A percentile compares a stretch with the other conserved stretches of the same genome.
phyloP scores from a whole-genome alignment of 768 basidiomycete species.

The Pisolithus albus region DNA sequence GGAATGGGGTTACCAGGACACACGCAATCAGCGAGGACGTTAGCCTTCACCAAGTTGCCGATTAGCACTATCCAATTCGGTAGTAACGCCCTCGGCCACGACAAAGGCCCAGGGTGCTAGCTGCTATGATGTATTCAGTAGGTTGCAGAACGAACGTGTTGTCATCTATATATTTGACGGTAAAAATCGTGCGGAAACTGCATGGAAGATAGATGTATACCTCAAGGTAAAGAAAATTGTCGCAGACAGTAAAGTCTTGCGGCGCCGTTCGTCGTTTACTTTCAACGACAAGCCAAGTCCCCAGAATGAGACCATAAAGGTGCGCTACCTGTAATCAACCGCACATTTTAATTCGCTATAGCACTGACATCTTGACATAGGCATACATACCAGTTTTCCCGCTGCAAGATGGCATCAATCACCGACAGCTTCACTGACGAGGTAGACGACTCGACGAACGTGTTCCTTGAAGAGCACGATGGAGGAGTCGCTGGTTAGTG shows the following conservation, averaged over 20 bases:
- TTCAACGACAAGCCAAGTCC: constrained; percentile 62
- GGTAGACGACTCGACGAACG: too few relatives aligned
- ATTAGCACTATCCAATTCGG: constrained; percentile 69
- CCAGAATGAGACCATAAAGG: constrained; percentile 51
- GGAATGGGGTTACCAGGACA: constrained; percentile 50
- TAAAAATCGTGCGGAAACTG: not conserved
- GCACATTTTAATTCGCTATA: too few relatives aligned
- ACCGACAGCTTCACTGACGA: too few relatives aligned
- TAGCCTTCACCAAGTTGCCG: constrained; percentile 64
- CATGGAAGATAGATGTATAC: constrained; percentile 29
- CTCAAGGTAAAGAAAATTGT: constrained; percentile 26
- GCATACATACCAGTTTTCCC: too few relatives aligned
- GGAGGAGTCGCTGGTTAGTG: too few relatives aligned
- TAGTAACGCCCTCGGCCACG: constrained; percentile 64
- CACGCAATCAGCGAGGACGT: not conserved
- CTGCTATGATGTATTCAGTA: constrained; percentile 66
- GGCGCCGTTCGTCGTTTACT: constrained; percentile 27
- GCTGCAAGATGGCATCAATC: too few relatives aligned
- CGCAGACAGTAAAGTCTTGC: not conserved
- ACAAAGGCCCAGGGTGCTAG: constrained; percentile 55
- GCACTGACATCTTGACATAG: too few relatives aligned
- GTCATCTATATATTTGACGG: constrained; percentile 15
- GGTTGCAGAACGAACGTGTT: constrained; percentile 56
- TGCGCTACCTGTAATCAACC: constrained; percentile 48
- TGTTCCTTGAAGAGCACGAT: too few relatives aligned